Base-by-base conservation (phyloP, 306 rosid genomes). In the Lathyrus oleraceus region DNA sequence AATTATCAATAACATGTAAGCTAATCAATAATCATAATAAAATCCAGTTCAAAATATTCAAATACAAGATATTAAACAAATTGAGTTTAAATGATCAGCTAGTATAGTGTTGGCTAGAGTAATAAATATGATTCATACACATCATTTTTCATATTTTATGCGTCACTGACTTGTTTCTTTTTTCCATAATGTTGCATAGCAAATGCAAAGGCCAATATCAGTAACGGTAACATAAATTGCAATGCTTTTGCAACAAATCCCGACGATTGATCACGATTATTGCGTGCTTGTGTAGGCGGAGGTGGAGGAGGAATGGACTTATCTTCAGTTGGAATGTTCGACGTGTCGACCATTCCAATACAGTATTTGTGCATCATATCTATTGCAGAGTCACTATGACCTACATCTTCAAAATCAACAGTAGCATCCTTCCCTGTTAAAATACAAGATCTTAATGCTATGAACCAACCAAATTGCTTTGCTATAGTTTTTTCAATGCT, bases 381-480 rank as follows among this genome's bases (percentile, higher is more conserved):
- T 68, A 40, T n/a, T 10, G 96, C 91, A 25, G 78, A 10, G 21
- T 82, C 86, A 49, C 91, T 87, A 80, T 87, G 96, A 28, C 94
- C 88, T n/a, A 87, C 94, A 69, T 81, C 87, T 76, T 91, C 95
- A 72, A 89, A 91, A 67, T 85, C 96, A 19, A 75, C 79, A 0
- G 91, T 87, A 9, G 97, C 96, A 81, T 91, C 97, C 79, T 73
- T 91, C 48, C 65, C 94, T 89, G 74, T 68, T 73, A 28, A 59
- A 49, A 3, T 12, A 70, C 75, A 44, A 67, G 3, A 71, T 35
- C 53, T 49, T 10, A 53, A 21, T 21, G 16, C 21, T 21, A 12
- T 21, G 8, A 11, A 53, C 9, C 32, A 53, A 53, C n/a, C 30
- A 4, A 32, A 10, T 21, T 20, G 59, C 30, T 20, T 21, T 20